Percentiles rank a stretch among this genome's conserved stretches.
Evolutionary conservation across 2,329 filamentous ascomycete genomes (phyloP).

Genomic region (Talaromyces sp.): DNA sequence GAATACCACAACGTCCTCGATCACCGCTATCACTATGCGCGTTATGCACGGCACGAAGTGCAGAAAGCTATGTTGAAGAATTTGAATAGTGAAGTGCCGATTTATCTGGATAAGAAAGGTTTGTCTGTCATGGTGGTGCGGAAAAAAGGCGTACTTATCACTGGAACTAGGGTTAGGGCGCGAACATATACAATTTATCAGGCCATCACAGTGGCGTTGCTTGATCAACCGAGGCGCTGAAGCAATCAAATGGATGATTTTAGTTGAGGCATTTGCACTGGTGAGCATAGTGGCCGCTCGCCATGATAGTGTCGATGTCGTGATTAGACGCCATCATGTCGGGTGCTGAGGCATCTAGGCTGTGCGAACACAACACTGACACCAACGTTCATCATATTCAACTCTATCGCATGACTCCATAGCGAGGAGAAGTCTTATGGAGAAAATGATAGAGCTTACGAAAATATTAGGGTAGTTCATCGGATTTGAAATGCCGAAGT

Average conservation of each 20-base stretch:
- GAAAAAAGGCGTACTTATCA: too few relatives aligned
- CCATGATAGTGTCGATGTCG: conserved; percentile 1
- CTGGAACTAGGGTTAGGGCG: neutral
- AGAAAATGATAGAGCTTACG: neutral
- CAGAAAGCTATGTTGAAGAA: too few relatives aligned
- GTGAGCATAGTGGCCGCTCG: neutral
- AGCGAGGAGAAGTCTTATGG: too few relatives aligned
- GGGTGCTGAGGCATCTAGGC: neutral
- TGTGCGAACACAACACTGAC: neutral
- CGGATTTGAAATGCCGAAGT: neutral
- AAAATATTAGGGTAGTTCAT: neutral
- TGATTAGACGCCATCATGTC: neutral
- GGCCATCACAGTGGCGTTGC: neutral
- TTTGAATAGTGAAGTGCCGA: too few relatives aligned
- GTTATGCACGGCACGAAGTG: too few relatives aligned
- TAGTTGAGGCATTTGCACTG: neutral
- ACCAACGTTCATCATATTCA: neutral
- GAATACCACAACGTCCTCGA: too few relatives aligned
- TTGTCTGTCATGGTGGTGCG: too few relatives aligned
- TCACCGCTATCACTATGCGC: too few relatives aligned
- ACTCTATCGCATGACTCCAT: neutral
- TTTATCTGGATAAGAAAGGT: too few relatives aligned
- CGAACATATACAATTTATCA: neutral
- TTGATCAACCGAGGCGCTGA: neutral
- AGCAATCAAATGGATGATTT: neutral